Base-by-base conservation (phyloP, 164 flowering plant genomes). In the Umbilicus rupestris region DNA sequence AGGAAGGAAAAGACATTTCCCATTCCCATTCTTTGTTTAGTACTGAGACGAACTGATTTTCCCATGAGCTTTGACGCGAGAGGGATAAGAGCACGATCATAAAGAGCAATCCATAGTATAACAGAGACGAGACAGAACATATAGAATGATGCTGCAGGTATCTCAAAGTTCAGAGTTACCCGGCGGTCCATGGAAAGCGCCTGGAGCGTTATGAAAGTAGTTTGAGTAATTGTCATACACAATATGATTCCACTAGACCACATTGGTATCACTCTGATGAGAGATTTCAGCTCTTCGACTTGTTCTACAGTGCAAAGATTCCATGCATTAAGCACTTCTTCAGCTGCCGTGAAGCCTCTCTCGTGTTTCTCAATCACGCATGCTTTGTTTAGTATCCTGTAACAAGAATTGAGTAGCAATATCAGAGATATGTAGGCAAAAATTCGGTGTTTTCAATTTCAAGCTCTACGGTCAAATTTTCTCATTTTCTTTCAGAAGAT, bases 171-270 rank as follows among this genome's bases (percentile, higher is more conserved):
- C 29, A 81, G 59, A 31, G 75, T 72, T 1, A 85, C 5, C 28
- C 76, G 83, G 19, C 89, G 74, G 66, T 87, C 82, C 90, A 89
- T 84, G 64, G 80, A 59, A 2, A 7, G 49, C 2, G 84, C 88
- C 69, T 80, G 90, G 35, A 83, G 74, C 0, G 73, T 59, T 4
- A 63, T 55, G 42, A 87, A 78, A 1, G 86, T 28, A 62, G 24
- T 47, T 59, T 82, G 83, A 62, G 9, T 63, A 2, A 58, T 1
- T 5, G 62, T 64, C 20, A 73, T 50, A 3, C 52, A 20, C 0
- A 71, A 8, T 60, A 77, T 50, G 50, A 76, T 67, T 7, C 77
- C 79, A n/a, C 80, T 58, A 1, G 78, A 77, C 80, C 78, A 73
- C 1, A 79, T 3, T 9, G 80, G 82, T 5, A 73, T 42, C 16